A percentile compares a stretch with the other conserved stretches of the same genome.
Conservation (phyloP, 2,329 filamentous ascomycete genomes). For the Lachnellula subtilissima region DNA sequence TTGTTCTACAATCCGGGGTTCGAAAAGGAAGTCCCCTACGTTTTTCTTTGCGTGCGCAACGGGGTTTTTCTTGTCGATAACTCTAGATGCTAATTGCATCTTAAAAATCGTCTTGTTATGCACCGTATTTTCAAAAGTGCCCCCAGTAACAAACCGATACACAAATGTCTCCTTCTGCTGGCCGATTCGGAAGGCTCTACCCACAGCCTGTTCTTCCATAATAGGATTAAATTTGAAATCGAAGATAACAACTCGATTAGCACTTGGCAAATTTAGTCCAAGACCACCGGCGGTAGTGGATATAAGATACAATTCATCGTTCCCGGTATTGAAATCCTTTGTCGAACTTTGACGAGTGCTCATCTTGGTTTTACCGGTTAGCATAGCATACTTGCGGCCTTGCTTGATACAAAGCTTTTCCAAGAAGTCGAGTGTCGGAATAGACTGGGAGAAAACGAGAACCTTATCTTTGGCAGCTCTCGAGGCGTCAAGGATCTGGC, state of each 20-base stretch:
- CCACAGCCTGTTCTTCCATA: slow-evolving; percentile 81
- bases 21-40: slow-evolving; percentile 51
- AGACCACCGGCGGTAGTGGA: slow-evolving; percentile 79
- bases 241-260: slow-evolving; percentile 81
- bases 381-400: slow-evolving; percentile 46
- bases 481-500: slow-evolving; percentile 64
- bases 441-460: slow-evolving; percentile 73
- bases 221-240: slow-evolving; percentile 79
- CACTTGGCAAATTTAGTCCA: slow-evolving; percentile 77
- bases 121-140: slow-evolving; percentile 72
- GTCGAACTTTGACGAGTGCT: slow-evolving; percentile 55
- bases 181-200: slow-evolving; percentile 78
- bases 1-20: slow-evolving; percentile 48
- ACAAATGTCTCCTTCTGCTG: slow-evolving; percentile 78
- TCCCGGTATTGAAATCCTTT: slow-evolving; percentile 62
- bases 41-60: slow-evolving; percentile 58
- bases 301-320: slow-evolving; percentile 65
- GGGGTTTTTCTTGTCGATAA: slow-evolving; percentile 79
- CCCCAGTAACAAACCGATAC: slow-evolving; percentile 73
- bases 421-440: slow-evolving; percentile 66
- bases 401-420: slow-evolving; percentile 49
- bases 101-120: slow-evolving; percentile 78
- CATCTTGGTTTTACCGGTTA: slow-evolving; percentile 60
- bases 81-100: slow-evolving; percentile 68
- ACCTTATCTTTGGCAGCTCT: slow-evolving; percentile 63